Conservation (phyloP, 306 rosid species). For the Arachis hypogaea region DNA sequence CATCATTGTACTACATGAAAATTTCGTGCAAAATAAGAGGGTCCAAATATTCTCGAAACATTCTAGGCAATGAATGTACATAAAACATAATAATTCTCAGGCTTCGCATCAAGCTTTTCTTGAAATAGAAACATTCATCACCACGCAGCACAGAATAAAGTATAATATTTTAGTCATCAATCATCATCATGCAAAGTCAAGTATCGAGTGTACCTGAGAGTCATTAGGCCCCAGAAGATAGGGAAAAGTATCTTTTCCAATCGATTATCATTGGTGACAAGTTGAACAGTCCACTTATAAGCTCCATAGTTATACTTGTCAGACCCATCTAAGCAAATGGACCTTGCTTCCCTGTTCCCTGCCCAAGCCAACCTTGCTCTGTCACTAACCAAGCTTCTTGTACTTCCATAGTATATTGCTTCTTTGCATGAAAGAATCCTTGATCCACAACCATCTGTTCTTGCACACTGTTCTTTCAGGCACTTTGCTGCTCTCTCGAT, state of each 20-base stretch:
- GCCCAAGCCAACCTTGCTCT: conserved; percentile 67
- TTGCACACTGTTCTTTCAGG: conserved; percentile 62
- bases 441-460: conserved; percentile 54
- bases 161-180: too few relatives aligned
- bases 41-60: neutral
- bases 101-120: neutral
- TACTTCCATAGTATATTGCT: conserved; percentile 62
- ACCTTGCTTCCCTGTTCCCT: conserved; percentile 54
- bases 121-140: too few relatives aligned
- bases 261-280: conserved; percentile 71
- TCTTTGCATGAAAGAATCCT: conserved; percentile 62
- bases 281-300: conserved; percentile 89
- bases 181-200: neutral
- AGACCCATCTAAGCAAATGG: conserved; percentile 61
- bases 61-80: neutral
- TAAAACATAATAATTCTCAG: neutral
- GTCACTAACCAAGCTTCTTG: conserved; percentile 40
- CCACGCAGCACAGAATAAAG: too few relatives aligned
- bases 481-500: conserved; percentile 78
- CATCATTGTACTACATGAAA: neutral
- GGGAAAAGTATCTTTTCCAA: conserved; percentile 93
- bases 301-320: conserved; percentile 72
- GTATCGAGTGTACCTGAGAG: conserved; percentile 64
- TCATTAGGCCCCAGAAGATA: conserved; percentile 96
- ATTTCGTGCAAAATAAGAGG: neutral